phyloP scores from a whole-genome alignment of 176 grass and related monocot species.

The Paspalum vaginatum region DNA sequence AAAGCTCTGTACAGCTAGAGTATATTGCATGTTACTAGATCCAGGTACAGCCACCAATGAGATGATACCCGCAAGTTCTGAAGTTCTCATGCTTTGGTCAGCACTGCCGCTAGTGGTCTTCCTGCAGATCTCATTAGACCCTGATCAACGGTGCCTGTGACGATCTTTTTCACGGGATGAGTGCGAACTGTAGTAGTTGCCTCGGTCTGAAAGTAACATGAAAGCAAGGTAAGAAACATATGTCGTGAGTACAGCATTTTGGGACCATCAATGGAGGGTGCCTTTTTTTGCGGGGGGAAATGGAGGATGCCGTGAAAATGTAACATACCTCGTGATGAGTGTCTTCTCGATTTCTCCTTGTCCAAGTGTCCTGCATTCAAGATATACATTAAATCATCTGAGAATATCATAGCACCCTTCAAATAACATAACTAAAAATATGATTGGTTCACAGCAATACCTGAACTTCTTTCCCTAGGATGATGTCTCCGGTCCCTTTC shows the following conservation, averaged over 20 bases:
- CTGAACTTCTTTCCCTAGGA: constrained; percentile 74
- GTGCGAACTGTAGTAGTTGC: constrained; percentile 54
- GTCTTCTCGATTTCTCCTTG: constrained; percentile 71
- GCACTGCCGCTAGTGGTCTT: neutral
- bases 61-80: neutral
- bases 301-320: neutral
- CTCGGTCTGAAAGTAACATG: constrained; percentile 46
- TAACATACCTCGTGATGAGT: constrained; percentile 79
- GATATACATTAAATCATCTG: constrained; percentile 22
- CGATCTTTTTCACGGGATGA: constrained; percentile 75
- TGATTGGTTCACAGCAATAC: constrained; percentile 44
- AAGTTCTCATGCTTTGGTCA: neutral
- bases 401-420: too few relatives aligned
- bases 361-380: constrained; percentile 57
- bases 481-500: constrained; percentile 66
- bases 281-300: too few relatives aligned
- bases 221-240: constrained; percentile 32
- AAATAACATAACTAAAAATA: neutral
- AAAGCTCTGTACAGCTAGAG: neutral
- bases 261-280: neutral
- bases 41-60: neutral
- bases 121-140: neutral
- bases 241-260: neutral
- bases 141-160: constrained; percentile 52
- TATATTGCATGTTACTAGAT: neutral